Percentiles rank a stretch among this genome's conserved stretches.
Conservation (phyloP, 1,284 basidiomycete genomes). For the Sporisorium graminicola region DNA sequence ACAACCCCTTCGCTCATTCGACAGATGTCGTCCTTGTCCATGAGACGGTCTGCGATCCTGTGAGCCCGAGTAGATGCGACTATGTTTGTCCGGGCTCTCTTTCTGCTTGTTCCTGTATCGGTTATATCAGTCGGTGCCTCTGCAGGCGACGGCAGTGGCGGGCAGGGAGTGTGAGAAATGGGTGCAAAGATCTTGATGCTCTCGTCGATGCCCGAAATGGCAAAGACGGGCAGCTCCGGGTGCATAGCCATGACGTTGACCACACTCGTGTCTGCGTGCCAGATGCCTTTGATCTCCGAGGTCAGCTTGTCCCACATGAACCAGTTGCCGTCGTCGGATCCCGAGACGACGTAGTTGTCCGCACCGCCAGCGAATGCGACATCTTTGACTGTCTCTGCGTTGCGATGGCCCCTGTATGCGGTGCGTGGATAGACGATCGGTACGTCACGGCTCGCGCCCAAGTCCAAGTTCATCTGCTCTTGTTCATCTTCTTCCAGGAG, state of each 20-base stretch:
- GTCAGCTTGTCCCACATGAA: constrained; percentile 75
- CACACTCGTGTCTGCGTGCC: constrained; percentile 50
- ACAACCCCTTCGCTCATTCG: constrained; percentile 12
- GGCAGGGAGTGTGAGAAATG: constrained; percentile 22
- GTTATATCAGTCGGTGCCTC: not conserved
- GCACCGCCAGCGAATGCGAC: constrained; percentile 85
- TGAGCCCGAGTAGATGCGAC: not conserved
- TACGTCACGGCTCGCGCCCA: constrained; percentile 3
- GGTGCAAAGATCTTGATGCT: constrained; percentile 88
- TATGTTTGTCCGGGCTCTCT: not conserved
- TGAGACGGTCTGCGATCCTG: constrained; percentile 24
- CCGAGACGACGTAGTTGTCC: constrained; percentile 85
- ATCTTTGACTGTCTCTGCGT: constrained; percentile 90
- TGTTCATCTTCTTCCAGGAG: constrained; percentile 5
- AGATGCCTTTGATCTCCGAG: constrained; percentile 48
- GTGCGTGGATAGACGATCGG: constrained; percentile 78
- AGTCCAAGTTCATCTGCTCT: not conserved
- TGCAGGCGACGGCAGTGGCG: constrained; percentile 7
- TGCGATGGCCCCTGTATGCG: constrained; percentile 81
- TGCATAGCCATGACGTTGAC: constrained; percentile 89
- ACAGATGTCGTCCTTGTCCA: constrained; percentile 28
- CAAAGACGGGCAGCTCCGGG: constrained; percentile 81
- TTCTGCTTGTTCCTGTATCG: not conserved
- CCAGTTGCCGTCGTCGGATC: constrained; percentile 83
- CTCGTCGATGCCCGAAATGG: constrained; percentile 88